These are phyloP conservation scores for Exserohilum turcica DNA, from an alignment of 2,329 filamentous ascomycete genomes.

Conservation along the genomic window DNA sequence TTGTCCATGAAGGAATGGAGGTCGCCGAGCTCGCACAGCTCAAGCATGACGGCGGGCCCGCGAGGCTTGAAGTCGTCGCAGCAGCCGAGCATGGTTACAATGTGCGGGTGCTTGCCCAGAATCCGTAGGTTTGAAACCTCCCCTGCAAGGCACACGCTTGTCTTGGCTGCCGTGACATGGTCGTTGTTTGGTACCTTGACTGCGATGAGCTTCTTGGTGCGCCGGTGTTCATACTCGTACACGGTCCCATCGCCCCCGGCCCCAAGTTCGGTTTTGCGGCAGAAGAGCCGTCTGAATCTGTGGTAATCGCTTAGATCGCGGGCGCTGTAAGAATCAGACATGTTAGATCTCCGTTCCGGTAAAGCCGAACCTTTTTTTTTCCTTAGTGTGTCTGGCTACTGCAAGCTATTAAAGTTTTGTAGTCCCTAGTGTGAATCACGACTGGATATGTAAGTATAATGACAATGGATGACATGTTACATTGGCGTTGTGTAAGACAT, in stretches of 20 bases:
- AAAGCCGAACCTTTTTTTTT: background rate
- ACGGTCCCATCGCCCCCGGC: constrained; percentile 18
- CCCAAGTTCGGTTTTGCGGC: background rate
- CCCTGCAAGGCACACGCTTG: background rate
- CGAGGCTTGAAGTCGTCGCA: background rate
- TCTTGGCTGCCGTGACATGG: background rate
- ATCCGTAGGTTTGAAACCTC: constrained; percentile 6
- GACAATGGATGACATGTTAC: too few relatives aligned
- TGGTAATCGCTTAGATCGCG: background rate
- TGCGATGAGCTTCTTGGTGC: background rate
- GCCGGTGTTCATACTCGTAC: constrained; percentile 2
- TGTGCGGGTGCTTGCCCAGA: constrained; percentile 14
- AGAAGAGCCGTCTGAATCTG: background rate
- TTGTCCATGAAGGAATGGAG: constrained; percentile 10
- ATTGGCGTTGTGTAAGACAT: too few relatives aligned
- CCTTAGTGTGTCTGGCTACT: too few relatives aligned
- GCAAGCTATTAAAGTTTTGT: too few relatives aligned
- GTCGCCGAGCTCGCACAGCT: constrained; percentile 26
- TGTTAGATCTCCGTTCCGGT: background rate
- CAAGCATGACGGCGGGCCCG: constrained; percentile 26
- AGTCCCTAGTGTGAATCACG: too few relatives aligned
- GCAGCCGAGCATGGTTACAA: constrained; percentile 17
- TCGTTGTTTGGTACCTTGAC: background rate
- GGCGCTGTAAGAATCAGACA: background rate
- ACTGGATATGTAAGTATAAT: too few relatives aligned